Evolutionary conservation across 2,329 filamentous ascomycete genomes (phyloP).

Genomic region (Aureobasidium lini): DNA sequence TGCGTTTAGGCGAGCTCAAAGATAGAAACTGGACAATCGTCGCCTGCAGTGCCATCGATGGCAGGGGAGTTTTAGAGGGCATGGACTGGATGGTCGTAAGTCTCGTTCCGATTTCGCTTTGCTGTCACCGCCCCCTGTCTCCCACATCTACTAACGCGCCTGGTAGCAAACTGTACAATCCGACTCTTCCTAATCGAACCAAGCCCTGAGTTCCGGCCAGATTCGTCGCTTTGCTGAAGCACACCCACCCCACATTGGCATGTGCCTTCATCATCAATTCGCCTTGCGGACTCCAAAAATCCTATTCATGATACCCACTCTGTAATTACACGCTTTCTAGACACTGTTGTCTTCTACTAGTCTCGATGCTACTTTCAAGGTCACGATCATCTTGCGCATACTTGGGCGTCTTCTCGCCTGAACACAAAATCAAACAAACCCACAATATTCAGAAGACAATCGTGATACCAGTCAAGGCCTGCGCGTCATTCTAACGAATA

Average conservation of each 20-base stretch:
- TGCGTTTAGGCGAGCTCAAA: slow-evolving; percentile 81
- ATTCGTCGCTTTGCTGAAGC: background rate
- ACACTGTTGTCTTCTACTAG: too few relatives aligned
- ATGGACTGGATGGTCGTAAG: slow-evolving; percentile 97
- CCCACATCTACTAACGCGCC: background rate
- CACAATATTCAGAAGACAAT: too few relatives aligned
- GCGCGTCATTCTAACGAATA: too few relatives aligned
- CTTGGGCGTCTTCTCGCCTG: too few relatives aligned
- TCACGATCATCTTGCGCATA: too few relatives aligned
- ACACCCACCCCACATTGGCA: background rate
- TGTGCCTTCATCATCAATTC: background rate
- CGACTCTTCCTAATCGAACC: background rate
- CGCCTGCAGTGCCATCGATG: slow-evolving; percentile 92
- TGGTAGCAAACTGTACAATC: slow-evolving; percentile 7
- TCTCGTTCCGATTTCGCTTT: slow-evolving; percentile 18
- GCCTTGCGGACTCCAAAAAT: background rate
- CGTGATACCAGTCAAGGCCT: too few relatives aligned
- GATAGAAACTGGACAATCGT: slow-evolving; percentile 99
- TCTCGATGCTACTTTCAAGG: background rate
- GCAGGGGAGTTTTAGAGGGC: slow-evolving; percentile 86
- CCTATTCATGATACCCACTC: background rate
- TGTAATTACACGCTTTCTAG: background rate
- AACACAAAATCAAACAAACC: too few relatives aligned
- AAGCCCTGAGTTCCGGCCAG: background rate
- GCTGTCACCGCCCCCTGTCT: background rate